Conservation (phyloP, 306 rosid species). For the Acacia crassicarpa region DNA sequence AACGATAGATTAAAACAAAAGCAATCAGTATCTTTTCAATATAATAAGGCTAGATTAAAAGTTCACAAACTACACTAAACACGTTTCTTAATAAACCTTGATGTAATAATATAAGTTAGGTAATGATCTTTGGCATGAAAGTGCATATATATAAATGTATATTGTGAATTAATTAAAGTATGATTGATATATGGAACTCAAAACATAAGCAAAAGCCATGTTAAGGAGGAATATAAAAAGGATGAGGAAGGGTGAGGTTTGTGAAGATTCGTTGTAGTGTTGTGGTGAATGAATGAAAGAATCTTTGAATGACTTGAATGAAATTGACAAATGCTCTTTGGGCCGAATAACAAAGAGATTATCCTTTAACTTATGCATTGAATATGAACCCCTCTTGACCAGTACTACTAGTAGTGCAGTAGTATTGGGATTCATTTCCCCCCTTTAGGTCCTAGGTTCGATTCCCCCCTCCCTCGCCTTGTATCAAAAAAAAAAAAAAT, state of each 20-base stretch:
- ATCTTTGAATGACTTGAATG: slow-evolving; percentile 6
- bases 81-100: no score
- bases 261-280: slow-evolving; percentile 5
- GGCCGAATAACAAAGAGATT: not conserved
- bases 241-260: not conserved
- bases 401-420: no score
- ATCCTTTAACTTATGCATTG: slow-evolving; percentile 18
- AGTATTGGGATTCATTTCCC: no score
- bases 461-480: no score
- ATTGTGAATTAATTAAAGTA: not conserved
- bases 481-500: no score
- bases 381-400: not conserved
- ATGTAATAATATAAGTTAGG: not conserved
- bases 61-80: no score
- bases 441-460: no score
- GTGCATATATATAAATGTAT: no score
- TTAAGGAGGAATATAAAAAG: not conserved
- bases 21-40: no score
- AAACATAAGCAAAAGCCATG: not conserved
- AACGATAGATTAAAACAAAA: no score
- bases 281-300: slow-evolving; percentile 9
- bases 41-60: no score
- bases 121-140: no score
- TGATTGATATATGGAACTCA: not conserved
- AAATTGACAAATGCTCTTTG: slow-evolving; percentile 11